phyloP scores from a whole-genome alignment of 2,329 filamentous ascomycete genomes.

The Canariomyces notabilis region DNA sequence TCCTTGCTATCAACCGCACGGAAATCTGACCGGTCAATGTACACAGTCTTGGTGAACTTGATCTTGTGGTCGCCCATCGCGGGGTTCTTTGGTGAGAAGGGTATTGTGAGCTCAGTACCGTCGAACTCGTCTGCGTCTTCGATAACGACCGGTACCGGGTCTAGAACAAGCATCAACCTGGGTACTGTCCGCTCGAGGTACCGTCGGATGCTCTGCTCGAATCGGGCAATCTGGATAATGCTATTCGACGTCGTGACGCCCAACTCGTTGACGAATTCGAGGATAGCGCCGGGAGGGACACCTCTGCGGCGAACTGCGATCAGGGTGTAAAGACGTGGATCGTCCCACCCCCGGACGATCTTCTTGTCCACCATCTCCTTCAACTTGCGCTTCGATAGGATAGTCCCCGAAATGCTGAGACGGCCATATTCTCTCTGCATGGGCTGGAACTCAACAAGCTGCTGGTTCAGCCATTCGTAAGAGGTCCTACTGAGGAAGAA shows the following conservation, averaged over 20 bases:
- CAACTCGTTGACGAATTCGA: conserved; percentile 86
- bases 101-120: conserved; percentile 51
- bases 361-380: conserved; percentile 70
- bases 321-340: conserved; percentile 83
- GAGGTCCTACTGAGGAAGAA: conserved; percentile 80
- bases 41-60: conserved; percentile 58
- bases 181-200: conserved; percentile 87
- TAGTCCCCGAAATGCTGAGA: conserved; percentile 75
- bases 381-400: conserved; percentile 82
- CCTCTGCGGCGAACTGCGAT: conserved; percentile 79
- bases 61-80: conserved; percentile 32
- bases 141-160: conserved; percentile 77
- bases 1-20: conserved; percentile 60
- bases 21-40: conserved; percentile 67
- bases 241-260: conserved; percentile 80
- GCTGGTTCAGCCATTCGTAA: conserved; percentile 86
- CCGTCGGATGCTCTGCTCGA: conserved; percentile 78
- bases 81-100: conserved; percentile 49
- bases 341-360: conserved; percentile 84
- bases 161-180: conserved; percentile 81
- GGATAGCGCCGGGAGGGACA: conserved; percentile 79
- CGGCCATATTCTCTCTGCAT: conserved; percentile 76
- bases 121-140: conserved; percentile 70
- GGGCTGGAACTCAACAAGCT: conserved; percentile 76
- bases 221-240: conserved; percentile 73